These are phyloP conservation scores for Colletotrichum musae DNA, from an alignment of 2,329 filamentous ascomycete genomes.

Conservation along the genomic window DNA sequence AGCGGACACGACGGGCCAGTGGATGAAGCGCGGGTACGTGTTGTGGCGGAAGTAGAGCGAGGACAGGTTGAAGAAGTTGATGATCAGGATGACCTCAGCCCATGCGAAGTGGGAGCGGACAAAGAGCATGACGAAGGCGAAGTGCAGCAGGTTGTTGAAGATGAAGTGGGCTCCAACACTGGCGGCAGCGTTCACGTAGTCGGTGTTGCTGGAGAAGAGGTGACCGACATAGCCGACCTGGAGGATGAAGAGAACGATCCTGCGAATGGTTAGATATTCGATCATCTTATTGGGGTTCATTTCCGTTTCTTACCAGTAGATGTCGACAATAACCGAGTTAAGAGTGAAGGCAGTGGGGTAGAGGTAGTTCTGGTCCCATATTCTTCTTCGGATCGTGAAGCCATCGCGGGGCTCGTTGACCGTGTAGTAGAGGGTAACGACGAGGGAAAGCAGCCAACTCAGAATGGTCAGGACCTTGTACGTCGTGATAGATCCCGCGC, in stretches of 20 bases:
- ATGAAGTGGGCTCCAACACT: constrained; percentile 89
- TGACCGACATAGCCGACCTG: constrained; percentile 83
- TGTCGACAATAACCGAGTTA: constrained; percentile 73
- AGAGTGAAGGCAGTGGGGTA: constrained; percentile 82
- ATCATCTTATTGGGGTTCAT: background rate
- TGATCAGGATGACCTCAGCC: constrained; percentile 80
- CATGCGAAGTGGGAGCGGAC: constrained; percentile 81
- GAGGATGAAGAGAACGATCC: constrained; percentile 80
- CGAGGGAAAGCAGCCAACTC: constrained; percentile 81
- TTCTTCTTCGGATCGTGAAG: constrained; percentile 70
- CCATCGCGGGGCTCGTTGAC: constrained; percentile 76
- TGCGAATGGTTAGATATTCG: constrained; percentile 49
- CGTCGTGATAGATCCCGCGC: constrained; percentile 71
- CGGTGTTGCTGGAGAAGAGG: constrained; percentile 78
- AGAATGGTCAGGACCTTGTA: constrained; percentile 84
- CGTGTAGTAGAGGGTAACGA: constrained; percentile 82
- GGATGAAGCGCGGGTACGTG: constrained; percentile 80
- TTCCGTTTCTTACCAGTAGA: constrained; percentile 78
- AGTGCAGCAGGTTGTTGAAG: constrained; percentile 85
- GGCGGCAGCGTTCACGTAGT: constrained; percentile 77
- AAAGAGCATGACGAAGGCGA: constrained; percentile 88
- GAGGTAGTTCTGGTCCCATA: constrained; percentile 81
- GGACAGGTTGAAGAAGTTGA: constrained; percentile 87
- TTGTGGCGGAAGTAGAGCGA: constrained; percentile 86
- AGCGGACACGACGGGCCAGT: constrained; percentile 80